A percentile compares a stretch with the other conserved stretches of the same genome.
phyloP scores from a whole-genome alignment of 2,329 filamentous ascomycete species.

The Exserohilum rostratum region DNA sequence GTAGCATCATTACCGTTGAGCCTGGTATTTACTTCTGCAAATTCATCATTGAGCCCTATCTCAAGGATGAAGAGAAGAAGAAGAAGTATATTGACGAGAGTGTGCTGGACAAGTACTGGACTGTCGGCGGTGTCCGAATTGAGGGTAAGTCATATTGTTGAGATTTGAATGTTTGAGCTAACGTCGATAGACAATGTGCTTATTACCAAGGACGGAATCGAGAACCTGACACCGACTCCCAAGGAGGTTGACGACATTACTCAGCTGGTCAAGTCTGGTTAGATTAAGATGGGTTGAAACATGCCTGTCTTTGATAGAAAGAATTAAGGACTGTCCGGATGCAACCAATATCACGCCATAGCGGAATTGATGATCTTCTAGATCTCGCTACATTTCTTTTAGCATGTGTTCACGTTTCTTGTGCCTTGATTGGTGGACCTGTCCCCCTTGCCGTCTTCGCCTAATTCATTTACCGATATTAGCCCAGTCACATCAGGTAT shows the following conservation, averaged over 20 bases:
- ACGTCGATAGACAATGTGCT: conserved; percentile 71
- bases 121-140: conserved; percentile 86
- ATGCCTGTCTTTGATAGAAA: background rate
- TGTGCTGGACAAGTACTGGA: conserved; percentile 72
- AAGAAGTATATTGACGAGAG: conserved; percentile 68
- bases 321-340: background rate
- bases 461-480: conserved; percentile 15
- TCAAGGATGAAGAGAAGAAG: conserved; percentile 66
- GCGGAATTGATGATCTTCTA: background rate
- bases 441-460: conserved; percentile 3
- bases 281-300: background rate
- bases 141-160: conserved; percentile 57
- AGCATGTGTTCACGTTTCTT: background rate
- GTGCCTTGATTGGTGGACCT: conserved; percentile 8
- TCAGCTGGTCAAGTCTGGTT: conserved; percentile 57
- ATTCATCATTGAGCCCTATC: conserved; percentile 73
- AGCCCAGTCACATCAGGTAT: conserved; percentile 1
- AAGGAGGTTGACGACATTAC: conserved; percentile 74
- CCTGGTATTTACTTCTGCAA: conserved; percentile 83
- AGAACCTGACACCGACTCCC: conserved; percentile 82
- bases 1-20: conserved; percentile 91
- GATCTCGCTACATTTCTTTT: background rate
- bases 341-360: background rate
- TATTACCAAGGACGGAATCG: conserved; percentile 76
- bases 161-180: conserved; percentile 4